Evolutionary conservation across 495 filamentous ascomycete species (phyloP), one percentile per base, ranked within the genome.

Genomic region (Aspergillus cristatus): DNA sequence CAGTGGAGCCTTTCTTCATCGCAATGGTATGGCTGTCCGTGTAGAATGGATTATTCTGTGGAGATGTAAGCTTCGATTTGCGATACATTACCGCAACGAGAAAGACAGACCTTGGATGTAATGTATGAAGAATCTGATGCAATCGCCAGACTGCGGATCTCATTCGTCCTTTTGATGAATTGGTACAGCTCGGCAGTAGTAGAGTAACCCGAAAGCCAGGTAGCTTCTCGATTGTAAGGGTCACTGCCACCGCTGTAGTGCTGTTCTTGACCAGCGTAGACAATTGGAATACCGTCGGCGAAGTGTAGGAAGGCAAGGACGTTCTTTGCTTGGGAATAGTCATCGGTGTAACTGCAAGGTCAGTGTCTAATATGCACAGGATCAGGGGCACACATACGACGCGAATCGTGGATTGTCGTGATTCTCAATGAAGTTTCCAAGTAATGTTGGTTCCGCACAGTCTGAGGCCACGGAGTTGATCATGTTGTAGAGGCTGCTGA

Each of bases 381-480:
- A 40, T 32, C 32, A 41, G 29, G 15, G 24, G 13, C 3, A 4
- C 11, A 45, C 56, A 38, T 53, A 65, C 58, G 67, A 77, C 4
- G 81, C 59, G 54, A 84, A 86, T 3, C 84, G 74, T 2, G 72
- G 61, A 14, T 77, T 70, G 54, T 93, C 85, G 48, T 93, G 86
- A 49, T 93, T 93, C 47, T 90, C 85, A 11, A 79, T 41, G 58
- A 93, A 93, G 3, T 68, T 79, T 22, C 84, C 83, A 5, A 85
- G 67, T 1, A 86, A 62, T 6, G 73, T 79, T 1, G 72, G 65
- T 43, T 86, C 82, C 7, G 53, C 41, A 51, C 79, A 84, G 29
- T 36, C 48, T 6, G 47, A 56, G 28, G 75, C 74, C 26, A 86
- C 61, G 0, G 60, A 61, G 47, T 71, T 67, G 47, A 78, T 67